Percentiles rank a stretch among this genome's conserved stretches.
Conservation (phyloP, 2,329 filamentous ascomycete species). For the Paracorniculantispora psalliotae region DNA sequence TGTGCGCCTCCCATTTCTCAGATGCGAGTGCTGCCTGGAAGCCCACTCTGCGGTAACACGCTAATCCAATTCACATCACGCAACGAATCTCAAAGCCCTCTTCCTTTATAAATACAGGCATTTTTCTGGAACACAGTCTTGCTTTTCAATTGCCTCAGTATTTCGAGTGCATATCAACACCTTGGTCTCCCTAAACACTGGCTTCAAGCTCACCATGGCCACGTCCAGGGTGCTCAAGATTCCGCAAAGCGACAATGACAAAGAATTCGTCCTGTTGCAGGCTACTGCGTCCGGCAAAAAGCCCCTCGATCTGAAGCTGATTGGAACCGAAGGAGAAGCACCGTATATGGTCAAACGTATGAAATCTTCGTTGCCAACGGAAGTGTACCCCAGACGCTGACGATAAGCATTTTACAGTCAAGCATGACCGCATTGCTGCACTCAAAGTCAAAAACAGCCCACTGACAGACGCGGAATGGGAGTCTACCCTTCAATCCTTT, state of each 20-base stretch:
- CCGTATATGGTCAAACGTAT: conserved; percentile 55
- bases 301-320: conserved; percentile 59
- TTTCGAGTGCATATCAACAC: neutral
- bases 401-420: conserved; percentile 38
- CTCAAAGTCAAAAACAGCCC: conserved; percentile 50
- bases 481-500: conserved; percentile 51
- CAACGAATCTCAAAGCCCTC: neutral
- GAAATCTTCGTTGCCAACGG: conserved; percentile 25
- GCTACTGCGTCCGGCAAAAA: conserved; percentile 45
- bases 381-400: conserved; percentile 14
- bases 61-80: neutral
- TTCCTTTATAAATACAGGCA: too few species aligned
- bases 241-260: conserved; percentile 9
- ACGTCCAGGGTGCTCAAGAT: conserved; percentile 8
- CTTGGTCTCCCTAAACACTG: neutral
- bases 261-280: conserved; percentile 54
- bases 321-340: conserved; percentile 62
- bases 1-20: neutral
- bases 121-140: neutral
- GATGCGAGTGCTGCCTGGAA: neutral
- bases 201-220: neutral
- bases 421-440: conserved; percentile 49
- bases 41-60: neutral
- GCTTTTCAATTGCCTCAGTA: neutral
- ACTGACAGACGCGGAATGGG: conserved; percentile 63